Conservation (phyloP, 495 filamentous ascomycete species). For the Aeminium ludgeri region DNA sequence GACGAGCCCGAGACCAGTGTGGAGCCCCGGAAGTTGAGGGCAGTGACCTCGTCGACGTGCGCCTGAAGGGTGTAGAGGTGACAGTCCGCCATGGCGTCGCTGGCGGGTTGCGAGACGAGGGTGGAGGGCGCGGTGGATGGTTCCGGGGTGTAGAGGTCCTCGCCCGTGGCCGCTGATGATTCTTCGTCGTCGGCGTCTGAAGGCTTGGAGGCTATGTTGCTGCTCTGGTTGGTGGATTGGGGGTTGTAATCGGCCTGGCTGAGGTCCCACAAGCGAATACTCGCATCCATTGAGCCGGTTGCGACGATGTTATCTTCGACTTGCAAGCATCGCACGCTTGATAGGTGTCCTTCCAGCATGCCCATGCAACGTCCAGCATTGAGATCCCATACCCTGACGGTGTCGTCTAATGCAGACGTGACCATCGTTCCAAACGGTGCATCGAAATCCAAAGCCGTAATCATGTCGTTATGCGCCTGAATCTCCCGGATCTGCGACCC, state of each 20-base stretch:
- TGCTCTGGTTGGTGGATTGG: slow-evolving; percentile 23
- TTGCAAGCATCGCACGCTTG: slow-evolving; percentile 82
- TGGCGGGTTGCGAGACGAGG: slow-evolving; percentile 27
- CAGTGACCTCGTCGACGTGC: slow-evolving; percentile 88
- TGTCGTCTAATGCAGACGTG: slow-evolving; percentile 87
- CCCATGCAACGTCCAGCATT: slow-evolving; percentile 84
- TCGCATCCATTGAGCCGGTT: slow-evolving; percentile 90
- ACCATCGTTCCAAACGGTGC: slow-evolving; percentile 91
- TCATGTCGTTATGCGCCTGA: slow-evolving; percentile 70
- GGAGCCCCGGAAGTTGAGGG: slow-evolving; percentile 72
- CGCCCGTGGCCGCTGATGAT: slow-evolving; percentile 24
- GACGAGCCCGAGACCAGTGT: slow-evolving; percentile 89
- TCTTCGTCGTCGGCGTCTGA: slow-evolving; percentile 43
- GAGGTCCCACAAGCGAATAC: slow-evolving; percentile 88
- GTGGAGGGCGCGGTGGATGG: neutral
- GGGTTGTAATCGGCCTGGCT: slow-evolving; percentile 45
- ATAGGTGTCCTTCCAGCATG: slow-evolving; percentile 79
- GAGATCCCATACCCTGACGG: slow-evolving; percentile 93
- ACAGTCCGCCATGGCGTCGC: slow-evolving; percentile 70
- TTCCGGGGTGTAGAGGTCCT: slow-evolving; percentile 5
- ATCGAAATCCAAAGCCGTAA: slow-evolving; percentile 90
- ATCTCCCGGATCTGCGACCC: slow-evolving; percentile 79
- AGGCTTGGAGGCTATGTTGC: slow-evolving; percentile 44
- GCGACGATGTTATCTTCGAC: slow-evolving; percentile 92
- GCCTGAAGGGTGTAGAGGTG: slow-evolving; percentile 71